Conservation (phyloP, 2,329 filamentous ascomycete genomes). For the Xylaria sp. region DNA sequence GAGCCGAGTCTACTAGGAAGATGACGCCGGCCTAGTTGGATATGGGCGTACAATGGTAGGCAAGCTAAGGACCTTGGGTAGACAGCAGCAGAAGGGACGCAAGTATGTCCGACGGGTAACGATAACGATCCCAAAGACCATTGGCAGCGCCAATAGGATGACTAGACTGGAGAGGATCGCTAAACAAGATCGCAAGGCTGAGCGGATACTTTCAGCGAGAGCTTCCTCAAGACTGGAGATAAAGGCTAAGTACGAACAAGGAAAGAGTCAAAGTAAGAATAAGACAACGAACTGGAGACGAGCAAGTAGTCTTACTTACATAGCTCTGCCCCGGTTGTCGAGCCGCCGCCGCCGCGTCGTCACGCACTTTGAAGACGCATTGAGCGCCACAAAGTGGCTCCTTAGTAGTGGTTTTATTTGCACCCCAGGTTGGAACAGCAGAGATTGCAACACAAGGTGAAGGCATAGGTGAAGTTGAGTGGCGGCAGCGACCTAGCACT, state of each 20-base stretch:
- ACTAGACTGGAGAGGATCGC: slow-evolving; percentile 9
- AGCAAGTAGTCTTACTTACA: not conserved
- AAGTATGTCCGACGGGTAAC: slow-evolving; percentile 9
- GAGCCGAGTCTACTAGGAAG: slow-evolving; percentile 24
- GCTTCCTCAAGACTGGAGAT: not conserved
- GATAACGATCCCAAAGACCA: not conserved
- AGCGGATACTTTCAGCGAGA: slow-evolving; percentile 11
- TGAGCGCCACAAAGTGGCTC: not conserved
- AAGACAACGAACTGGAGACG: not conserved
- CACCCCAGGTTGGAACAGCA: not conserved
- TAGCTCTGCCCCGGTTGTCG: not conserved
- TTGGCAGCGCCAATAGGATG: slow-evolving; percentile 1
- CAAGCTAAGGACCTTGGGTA: slow-evolving; percentile 18
- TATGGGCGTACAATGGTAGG: slow-evolving; percentile 16
- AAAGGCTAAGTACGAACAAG: slow-evolving; percentile 6
- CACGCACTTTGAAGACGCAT: not conserved
- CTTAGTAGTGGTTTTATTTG: not conserved
- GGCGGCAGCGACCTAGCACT: not conserved
- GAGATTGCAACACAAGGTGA: not conserved
- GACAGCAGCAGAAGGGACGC: slow-evolving; percentile 12
- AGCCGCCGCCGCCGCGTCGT: not conserved
- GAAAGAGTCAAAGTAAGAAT: not conserved
- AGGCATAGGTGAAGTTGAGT: not conserved
- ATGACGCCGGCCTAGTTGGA: slow-evolving; percentile 21
- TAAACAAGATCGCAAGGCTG: slow-evolving; percentile 25